Evolutionary conservation across 768 basidiomycete species (phyloP).

Genomic region (Termitomyces sp.): DNA sequence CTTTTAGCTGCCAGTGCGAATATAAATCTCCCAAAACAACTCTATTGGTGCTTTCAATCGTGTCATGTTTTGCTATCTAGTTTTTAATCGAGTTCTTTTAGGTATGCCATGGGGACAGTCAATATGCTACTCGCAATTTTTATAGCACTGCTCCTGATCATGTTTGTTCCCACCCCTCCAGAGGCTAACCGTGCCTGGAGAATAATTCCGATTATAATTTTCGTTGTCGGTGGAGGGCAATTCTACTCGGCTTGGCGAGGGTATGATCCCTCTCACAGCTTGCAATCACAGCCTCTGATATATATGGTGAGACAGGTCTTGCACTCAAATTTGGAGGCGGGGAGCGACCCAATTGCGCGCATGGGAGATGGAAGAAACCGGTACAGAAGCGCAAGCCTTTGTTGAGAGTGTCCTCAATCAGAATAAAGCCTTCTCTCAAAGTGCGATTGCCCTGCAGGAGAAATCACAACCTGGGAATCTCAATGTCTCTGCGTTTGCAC

Average conservation of each 20-base stretch:
- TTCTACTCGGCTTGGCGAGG: conserved; percentile 30
- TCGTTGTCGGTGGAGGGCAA: conserved; percentile 23
- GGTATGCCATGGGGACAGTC: conserved; percentile 24
- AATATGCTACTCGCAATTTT: conserved; percentile 20
- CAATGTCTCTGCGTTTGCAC: conserved; percentile 14
- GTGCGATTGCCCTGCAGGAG: neutral
- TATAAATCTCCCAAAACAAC: conserved; percentile 29
- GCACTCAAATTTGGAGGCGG: conserved; percentile 27
- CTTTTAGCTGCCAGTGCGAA: conserved; percentile 25
- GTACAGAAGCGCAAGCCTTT: conserved; percentile 20
- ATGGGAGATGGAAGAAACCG: conserved; percentile 32
- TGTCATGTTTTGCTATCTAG: neutral
- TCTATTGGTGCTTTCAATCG: conserved; percentile 23
- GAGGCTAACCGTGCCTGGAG: conserved; percentile 24
- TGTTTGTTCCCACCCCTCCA: conserved; percentile 18
- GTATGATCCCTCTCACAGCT: conserved; percentile 6
- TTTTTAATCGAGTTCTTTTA: conserved; percentile 4
- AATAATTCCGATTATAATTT: conserved; percentile 23
- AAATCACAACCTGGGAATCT: neutral
- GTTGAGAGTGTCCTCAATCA: conserved; percentile 13
- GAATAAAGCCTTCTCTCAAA: neutral
- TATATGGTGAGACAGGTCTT: conserved; percentile 20
- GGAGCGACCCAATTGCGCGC: conserved; percentile 27
- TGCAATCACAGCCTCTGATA: neutral
- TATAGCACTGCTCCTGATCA: conserved; percentile 22